Conservation (phyloP, 2,329 filamentous ascomycete genomes). For the Pseudopithomyces chartarum region DNA sequence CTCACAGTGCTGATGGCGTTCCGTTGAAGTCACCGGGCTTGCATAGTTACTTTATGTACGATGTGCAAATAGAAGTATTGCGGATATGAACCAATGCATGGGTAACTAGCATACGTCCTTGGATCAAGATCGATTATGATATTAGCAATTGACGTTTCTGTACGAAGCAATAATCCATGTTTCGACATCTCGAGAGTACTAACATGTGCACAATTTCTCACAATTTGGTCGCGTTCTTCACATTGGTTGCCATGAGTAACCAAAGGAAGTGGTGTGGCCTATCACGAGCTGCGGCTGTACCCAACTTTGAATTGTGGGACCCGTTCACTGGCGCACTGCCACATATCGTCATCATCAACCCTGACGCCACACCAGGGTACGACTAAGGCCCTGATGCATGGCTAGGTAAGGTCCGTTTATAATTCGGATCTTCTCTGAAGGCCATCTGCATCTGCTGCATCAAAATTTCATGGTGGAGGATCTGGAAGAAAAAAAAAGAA, state of each 20-base stretch:
- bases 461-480: too few species aligned
- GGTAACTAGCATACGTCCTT: too few species aligned
- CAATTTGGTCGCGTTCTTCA: too few species aligned
- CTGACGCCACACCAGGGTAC: background rate
- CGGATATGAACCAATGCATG: background rate
- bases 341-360: background rate
- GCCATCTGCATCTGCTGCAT: too few species aligned
- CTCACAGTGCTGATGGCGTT: too few species aligned
- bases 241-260: constrained; percentile 1
- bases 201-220: too few species aligned
- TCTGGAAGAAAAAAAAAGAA: background rate
- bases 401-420: background rate
- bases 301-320: background rate
- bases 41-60: background rate
- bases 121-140: too few species aligned
- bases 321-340: background rate
- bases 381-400: background rate
- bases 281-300: background rate
- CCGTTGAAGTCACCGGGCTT: too few species aligned
- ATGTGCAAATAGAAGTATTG: background rate
- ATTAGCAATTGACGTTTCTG: too few species aligned
- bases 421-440: background rate
- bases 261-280: background rate
- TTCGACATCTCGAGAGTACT: too few species aligned
- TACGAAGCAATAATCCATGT: too few species aligned